Evolutionary conservation across 2,329 filamentous ascomycete genomes (phyloP).

Genomic region (Septoria linicola): DNA sequence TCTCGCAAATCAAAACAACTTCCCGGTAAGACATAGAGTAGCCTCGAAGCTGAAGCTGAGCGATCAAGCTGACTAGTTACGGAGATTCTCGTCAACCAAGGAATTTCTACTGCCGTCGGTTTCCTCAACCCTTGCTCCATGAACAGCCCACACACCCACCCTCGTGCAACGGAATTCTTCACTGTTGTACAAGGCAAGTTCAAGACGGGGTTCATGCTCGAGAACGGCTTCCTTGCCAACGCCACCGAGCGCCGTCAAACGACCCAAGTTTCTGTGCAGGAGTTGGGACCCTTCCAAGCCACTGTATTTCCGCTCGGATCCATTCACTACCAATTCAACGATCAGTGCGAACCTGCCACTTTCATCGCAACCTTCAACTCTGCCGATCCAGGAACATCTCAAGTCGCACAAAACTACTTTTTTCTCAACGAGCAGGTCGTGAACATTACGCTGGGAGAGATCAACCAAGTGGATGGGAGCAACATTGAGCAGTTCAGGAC

Average conservation of each 20-base stretch:
- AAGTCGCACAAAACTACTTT: slow-evolving; percentile 48
- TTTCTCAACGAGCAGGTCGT: slow-evolving; percentile 15
- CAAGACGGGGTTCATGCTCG: slow-evolving; percentile 48
- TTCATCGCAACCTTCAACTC: slow-evolving; percentile 47
- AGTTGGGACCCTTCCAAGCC: slow-evolving; percentile 44
- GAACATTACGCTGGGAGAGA: slow-evolving; percentile 18
- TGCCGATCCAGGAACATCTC: slow-evolving; percentile 46
- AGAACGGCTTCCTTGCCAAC: slow-evolving; percentile 42
- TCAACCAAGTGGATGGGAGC: slow-evolving; percentile 14
- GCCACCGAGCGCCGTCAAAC: slow-evolving; percentile 15
- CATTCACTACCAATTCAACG: slow-evolving; percentile 53
- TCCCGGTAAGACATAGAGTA: slow-evolving; percentile 5
- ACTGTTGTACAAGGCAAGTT: slow-evolving; percentile 46
- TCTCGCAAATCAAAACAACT: slow-evolving; percentile 22
- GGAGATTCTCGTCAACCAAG: slow-evolving; percentile 20
- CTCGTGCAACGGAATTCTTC: slow-evolving; percentile 50
- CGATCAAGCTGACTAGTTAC: no score
- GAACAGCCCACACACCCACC: slow-evolving; percentile 49
- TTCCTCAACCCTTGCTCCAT: slow-evolving; percentile 46
- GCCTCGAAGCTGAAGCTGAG: no score
- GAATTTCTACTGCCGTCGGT: slow-evolving; percentile 19
- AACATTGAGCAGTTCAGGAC: slow-evolving; percentile 23
- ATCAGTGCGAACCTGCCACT: slow-evolving; percentile 45
- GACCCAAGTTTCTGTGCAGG: slow-evolving; percentile 42
- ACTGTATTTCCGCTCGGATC: slow-evolving; percentile 45